Percentiles rank a stretch among this genome's conserved stretches.
Evolutionary conservation across 768 basidiomycete species (phyloP).

Genomic region (Floccularia luteovirens): DNA sequence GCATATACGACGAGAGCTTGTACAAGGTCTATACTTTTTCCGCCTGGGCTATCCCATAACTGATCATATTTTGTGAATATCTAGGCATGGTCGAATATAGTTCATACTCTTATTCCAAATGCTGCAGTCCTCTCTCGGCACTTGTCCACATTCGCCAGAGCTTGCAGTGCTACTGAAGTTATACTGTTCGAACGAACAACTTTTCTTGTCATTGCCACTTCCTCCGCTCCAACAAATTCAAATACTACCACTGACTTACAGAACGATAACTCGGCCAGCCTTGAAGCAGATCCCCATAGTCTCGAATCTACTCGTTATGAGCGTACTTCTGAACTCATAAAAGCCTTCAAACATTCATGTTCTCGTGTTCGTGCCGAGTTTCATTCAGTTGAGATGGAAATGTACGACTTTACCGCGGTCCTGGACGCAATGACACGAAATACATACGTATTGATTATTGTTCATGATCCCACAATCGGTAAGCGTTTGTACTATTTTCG

Average conservation of each 20-base stretch:
- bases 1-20: conserved; percentile 94
- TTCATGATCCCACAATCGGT: conserved; percentile 88
- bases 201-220: conserved; percentile 94
- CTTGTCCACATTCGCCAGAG: conserved; percentile 76
- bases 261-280: conserved; percentile 10
- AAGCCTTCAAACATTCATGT: conserved; percentile 91
- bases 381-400: conserved; percentile 79
- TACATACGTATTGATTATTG: conserved; percentile 87
- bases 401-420: conserved; percentile 79
- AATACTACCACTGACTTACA: conserved; percentile 18
- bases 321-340: conserved; percentile 88
- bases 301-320: conserved; percentile 73
- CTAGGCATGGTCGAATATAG: conserved; percentile 97
- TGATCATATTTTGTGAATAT: conserved; percentile 3
- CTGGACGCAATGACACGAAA: conserved; percentile 91
- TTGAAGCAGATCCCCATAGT: conserved; percentile 26
- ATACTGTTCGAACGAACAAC: conserved; percentile 96
- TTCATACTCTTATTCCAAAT: conserved; percentile 94
- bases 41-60: conserved; percentile 2
- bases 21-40: conserved; percentile 61
- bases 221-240: conserved; percentile 33
- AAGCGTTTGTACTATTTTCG: conserved; percentile 12
- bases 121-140: conserved; percentile 84
- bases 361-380: conserved; percentile 82
- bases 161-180: conserved; percentile 88